A percentile compares a stretch with the other conserved stretches of the same genome.
These are phyloP conservation scores for Lathyrus tuberosus DNA, from an alignment of 306 rosid species.

Conservation along the genomic window DNA sequence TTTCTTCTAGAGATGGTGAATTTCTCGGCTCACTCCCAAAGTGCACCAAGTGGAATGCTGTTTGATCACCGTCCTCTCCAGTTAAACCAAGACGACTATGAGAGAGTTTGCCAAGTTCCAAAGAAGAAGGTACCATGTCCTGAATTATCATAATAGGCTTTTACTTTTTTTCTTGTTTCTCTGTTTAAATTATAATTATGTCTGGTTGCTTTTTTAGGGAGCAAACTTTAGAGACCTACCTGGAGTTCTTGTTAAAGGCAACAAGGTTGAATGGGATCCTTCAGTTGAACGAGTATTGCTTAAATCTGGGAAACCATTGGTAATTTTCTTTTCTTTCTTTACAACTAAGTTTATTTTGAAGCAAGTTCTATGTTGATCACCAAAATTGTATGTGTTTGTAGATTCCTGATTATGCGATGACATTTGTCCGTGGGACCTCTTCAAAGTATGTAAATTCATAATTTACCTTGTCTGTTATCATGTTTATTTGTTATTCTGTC, in stretches of 20 bases:
- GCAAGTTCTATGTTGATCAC: background rate
- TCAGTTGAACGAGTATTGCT: slow-evolving; percentile 44
- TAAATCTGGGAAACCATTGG: slow-evolving; percentile 50
- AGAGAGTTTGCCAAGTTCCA: slow-evolving; percentile 52
- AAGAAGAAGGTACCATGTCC: slow-evolving; percentile 44
- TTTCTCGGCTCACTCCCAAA: slow-evolving; percentile 5
- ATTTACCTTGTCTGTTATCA: background rate
- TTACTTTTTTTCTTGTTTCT: background rate
- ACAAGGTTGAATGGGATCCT: slow-evolving; percentile 54
- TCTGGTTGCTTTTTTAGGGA: slow-evolving; percentile 32
- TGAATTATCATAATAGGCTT: background rate
- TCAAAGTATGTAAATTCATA: slow-evolving; percentile 34
- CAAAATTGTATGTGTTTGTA: slow-evolving; percentile 7
- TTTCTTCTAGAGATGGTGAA: slow-evolving; percentile 41
- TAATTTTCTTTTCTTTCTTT: slow-evolving; percentile 20
- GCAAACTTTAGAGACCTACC: slow-evolving; percentile 53
- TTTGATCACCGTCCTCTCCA: slow-evolving; percentile 50
- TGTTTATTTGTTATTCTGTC: background rate
- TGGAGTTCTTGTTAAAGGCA: slow-evolving; percentile 44
- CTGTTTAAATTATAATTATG: background rate
- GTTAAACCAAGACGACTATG: slow-evolving; percentile 48
- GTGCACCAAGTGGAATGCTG: slow-evolving; percentile 15
- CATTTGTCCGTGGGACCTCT: slow-evolving; percentile 48
- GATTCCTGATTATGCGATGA: slow-evolving; percentile 51
- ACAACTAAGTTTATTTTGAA: background rate